Percentiles rank a stretch among this genome's conserved stretches.
phyloP scores from a whole-genome alignment of 1,284 basidiomycete species.

The Leccinum variabile region DNA sequence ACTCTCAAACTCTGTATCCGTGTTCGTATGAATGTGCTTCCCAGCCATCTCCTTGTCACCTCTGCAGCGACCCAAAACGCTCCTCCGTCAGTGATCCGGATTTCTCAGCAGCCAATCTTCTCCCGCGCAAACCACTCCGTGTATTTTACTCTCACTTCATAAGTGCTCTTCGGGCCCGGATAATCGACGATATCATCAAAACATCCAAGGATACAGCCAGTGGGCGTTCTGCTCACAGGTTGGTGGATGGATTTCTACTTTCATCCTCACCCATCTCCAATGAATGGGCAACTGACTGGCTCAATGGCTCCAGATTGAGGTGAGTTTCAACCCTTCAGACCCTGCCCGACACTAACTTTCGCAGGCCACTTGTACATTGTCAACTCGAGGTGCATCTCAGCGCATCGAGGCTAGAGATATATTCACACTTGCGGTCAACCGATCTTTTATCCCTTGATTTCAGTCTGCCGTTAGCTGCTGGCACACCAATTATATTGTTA shows the following conservation, averaged over 20 bases:
- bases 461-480: conserved; percentile 48
- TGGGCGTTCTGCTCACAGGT: conserved; percentile 40
- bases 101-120: conserved; percentile 31
- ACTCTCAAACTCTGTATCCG: conserved; percentile 51
- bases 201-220: conserved; percentile 30
- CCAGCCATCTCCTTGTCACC: conserved; percentile 42
- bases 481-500: conserved; percentile 64
- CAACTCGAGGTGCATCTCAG: conserved; percentile 58
- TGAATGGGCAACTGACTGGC: conserved; percentile 66
- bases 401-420: conserved; percentile 52
- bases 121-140: conserved; percentile 50
- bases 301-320: conserved; percentile 50
- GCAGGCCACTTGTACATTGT: conserved; percentile 58
- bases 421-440: conserved; percentile 57
- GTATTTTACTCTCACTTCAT: conserved; percentile 46
- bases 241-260: conserved; percentile 62
- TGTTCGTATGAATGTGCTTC: conserved; percentile 49
- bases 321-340: conserved; percentile 22
- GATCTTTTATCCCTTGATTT: conserved; percentile 46
- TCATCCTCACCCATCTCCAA: conserved; percentile 42
- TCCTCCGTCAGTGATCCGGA: conserved; percentile 21
- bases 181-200: conserved; percentile 59
- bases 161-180: conserved; percentile 45
- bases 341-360: conserved; percentile 7
- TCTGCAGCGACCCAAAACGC: conserved; percentile 37